A percentile compares a stretch with the other conserved stretches of the same genome.
These are phyloP conservation scores for Salix brachista DNA, from an alignment of 345 rosid species.

Conservation along the genomic window DNA sequence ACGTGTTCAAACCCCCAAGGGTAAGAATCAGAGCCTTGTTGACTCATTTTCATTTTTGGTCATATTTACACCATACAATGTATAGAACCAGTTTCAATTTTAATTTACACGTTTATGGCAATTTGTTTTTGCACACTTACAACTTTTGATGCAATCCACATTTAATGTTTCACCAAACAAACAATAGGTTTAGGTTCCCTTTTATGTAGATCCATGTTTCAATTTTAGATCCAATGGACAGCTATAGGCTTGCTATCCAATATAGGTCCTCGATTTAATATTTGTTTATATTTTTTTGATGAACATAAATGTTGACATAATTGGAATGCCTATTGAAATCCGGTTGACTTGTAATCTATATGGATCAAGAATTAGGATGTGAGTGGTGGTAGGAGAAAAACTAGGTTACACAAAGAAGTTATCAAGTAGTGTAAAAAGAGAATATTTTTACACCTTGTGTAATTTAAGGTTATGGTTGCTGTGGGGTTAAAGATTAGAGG, in stretches of 20 bases:
- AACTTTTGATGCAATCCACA: neutral
- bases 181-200: neutral
- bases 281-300: neutral
- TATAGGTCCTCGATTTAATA: neutral
- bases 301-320: neutral
- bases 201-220: neutral
- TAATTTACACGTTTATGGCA: neutral
- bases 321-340: neutral
- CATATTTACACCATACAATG: neutral
- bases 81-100: neutral
- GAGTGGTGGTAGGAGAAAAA: neutral
- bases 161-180: neutral
- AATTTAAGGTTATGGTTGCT: neutral
- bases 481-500: neutral
- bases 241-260: neutral
- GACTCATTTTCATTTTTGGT: neutral
- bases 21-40: conserved; percentile 32
- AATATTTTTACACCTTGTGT: neutral
- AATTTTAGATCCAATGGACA: neutral
- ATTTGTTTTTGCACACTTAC: neutral
- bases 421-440: neutral
- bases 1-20: conserved; percentile 48
- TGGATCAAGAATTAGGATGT: neutral
- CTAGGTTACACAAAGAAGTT: neutral
- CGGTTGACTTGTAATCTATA: neutral